These are phyloP conservation scores for Nicotiana rustica DNA, from an alignment of 305 asterid species.

Conservation along the genomic window DNA sequence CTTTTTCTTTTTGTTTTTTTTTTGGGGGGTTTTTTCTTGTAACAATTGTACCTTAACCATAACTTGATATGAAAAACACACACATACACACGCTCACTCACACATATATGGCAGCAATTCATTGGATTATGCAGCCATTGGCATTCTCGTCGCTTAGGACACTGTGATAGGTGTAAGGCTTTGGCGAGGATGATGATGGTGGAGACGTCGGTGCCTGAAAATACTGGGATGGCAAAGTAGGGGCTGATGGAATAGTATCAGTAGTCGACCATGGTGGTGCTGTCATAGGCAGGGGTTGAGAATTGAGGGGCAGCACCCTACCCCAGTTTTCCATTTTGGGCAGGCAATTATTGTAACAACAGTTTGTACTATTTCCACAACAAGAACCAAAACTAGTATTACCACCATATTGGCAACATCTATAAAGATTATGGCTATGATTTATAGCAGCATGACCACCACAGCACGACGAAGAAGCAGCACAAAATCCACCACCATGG, in stretches of 20 bases:
- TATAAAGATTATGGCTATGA: neutral
- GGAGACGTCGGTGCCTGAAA: neutral
- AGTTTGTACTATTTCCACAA: neutral
- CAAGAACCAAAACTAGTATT: neutral
- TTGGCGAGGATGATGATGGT: neutral
- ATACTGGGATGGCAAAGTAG: constrained; percentile 29
- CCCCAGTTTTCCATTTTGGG: neutral
- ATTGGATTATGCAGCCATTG: neutral
- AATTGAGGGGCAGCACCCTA: too few species aligned
- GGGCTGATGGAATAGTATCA: neutral
- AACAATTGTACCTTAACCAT: neutral
- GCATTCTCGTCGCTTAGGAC: constrained; percentile 16
- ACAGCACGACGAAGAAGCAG: constrained; percentile 39
- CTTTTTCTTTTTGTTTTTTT: neutral
- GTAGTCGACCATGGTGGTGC: neutral
- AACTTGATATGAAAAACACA: neutral
- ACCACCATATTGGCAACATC: neutral
- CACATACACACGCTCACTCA: neutral
- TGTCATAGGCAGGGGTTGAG: neutral
- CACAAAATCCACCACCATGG: constrained; percentile 25
- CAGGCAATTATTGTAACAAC: neutral
- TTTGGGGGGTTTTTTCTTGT: too few species aligned
- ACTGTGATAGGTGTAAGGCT: neutral
- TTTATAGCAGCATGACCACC: constrained; percentile 20
- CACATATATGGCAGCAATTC: neutral